A percentile compares a stretch with the other conserved stretches of the same genome.
phyloP scores from a whole-genome alignment of 163 green algal genomes.

The Prototheca wickerhamii region DNA sequence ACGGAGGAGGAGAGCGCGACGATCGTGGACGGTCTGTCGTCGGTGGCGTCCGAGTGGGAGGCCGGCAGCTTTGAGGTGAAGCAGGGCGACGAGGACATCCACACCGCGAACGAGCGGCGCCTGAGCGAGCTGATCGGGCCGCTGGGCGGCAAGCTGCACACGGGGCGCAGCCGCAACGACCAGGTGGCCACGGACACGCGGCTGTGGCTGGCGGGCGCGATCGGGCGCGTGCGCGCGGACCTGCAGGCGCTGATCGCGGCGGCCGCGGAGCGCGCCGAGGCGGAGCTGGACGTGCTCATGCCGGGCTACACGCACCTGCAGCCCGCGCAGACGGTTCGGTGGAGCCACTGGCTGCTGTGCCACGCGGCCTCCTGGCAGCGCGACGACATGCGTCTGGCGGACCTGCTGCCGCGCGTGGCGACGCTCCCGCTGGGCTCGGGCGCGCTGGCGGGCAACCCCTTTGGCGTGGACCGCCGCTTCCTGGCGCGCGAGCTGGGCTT shows the following conservation, averaged over 20 bases:
- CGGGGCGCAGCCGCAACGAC: conserved; percentile 90
- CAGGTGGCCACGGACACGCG: conserved; percentile 97
- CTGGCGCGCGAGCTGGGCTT: conserved; percentile 86
- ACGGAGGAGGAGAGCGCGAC: conserved; percentile 69
- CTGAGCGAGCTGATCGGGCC: conserved; percentile 91
- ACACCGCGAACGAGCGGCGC: conserved; percentile 93
- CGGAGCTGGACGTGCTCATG: conserved; percentile 91
- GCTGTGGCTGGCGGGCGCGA: conserved; percentile 77
- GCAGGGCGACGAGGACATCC: conserved; percentile 93
- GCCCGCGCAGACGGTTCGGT: conserved; percentile 86
- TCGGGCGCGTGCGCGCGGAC: conserved; percentile 52
- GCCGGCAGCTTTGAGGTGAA: conserved; percentile 61
- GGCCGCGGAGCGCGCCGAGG: conserved; percentile 66
- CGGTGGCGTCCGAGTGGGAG: conserved; percentile 69
- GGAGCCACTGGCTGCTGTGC: conserved; percentile 90
- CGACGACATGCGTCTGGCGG: conserved; percentile 82
- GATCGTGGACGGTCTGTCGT: conserved; percentile 63
- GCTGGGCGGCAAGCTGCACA: conserved; percentile 97
- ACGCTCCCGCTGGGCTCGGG: conserved; percentile 87
- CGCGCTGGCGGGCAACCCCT: conserved; percentile 94
- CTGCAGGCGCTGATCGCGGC: conserved; percentile 74
- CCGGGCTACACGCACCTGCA: conserved; percentile 97
- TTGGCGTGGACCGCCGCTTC: conserved; percentile 86
- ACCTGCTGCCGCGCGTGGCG: conserved; percentile 79
- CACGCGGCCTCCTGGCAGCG: conserved; percentile 87